Percentiles rank a stretch among this genome's conserved stretches.
Evolutionary conservation across 805 yeast species (phyloP).

Genomic region (Starmerella cellae): DNA sequence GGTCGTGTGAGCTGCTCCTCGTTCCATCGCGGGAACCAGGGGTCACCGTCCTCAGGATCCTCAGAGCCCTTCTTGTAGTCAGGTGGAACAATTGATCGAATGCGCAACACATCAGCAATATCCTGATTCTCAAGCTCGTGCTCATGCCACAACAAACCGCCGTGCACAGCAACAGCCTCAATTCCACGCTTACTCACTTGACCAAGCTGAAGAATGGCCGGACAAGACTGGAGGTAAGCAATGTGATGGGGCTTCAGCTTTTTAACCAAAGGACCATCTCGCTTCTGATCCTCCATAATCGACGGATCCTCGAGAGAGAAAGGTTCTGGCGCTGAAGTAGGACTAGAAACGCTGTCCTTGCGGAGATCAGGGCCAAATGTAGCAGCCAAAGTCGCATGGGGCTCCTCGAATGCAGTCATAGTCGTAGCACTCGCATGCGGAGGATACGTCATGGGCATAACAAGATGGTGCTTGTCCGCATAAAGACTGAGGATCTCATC

Average conservation of each 20-base stretch:
- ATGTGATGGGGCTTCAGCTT: conserved; percentile 48
- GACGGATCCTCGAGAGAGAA: neutral
- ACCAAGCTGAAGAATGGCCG: conserved; percentile 52
- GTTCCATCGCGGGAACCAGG: conserved; percentile 51
- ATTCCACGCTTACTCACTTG: conserved; percentile 33
- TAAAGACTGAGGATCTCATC: conserved; percentile 53
- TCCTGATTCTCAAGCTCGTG: conserved; percentile 40
- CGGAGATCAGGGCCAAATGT: conserved; percentile 13
- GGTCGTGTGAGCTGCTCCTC: conserved; percentile 27
- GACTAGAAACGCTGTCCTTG: neutral
- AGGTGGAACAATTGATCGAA: conserved; percentile 58
- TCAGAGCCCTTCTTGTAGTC: conserved; percentile 47
- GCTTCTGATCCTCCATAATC: conserved; percentile 4
- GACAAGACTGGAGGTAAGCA: conserved; percentile 45
- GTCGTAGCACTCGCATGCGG: conserved; percentile 19
- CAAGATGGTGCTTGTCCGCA: conserved; percentile 43
- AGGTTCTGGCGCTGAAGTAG: neutral
- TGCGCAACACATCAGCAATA: conserved; percentile 50
- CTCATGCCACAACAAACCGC: conserved; percentile 61
- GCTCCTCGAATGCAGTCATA: conserved; percentile 15
- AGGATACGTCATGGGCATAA: conserved; percentile 21
- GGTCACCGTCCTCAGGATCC: conserved; percentile 29
- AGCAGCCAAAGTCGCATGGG: conserved; percentile 14
- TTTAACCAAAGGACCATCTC: conserved; percentile 37
- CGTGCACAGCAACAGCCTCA: conserved; percentile 60